A percentile compares a stretch with the other conserved stretches of the same genome.
Conservation (phyloP, 169 alveolate genomes). For the Plasmodium ovale region DNA sequence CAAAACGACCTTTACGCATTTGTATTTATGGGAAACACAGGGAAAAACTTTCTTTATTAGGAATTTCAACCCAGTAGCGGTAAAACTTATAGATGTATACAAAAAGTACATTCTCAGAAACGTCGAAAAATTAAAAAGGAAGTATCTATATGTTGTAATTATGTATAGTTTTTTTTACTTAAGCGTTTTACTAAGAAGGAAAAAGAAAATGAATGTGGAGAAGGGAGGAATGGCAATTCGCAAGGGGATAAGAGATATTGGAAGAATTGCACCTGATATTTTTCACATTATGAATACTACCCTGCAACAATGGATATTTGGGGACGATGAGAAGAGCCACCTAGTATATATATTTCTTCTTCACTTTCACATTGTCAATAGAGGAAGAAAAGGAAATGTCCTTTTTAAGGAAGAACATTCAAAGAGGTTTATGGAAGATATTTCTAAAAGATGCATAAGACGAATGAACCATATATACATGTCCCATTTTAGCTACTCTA, state of each 20-base stretch:
- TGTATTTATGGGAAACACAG: not conserved
- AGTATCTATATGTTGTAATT: slow-evolving; percentile 16
- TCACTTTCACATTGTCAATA: not conserved
- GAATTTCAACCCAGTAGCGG: not conserved
- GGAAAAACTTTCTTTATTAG: slow-evolving; percentile 18
- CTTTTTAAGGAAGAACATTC: slow-evolving; percentile 28
- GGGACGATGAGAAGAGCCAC: slow-evolving; percentile 25
- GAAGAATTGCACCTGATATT: not conserved
- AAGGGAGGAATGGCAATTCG: not conserved
- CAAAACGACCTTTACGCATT: slow-evolving; percentile 12
- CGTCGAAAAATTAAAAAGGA: slow-evolving; percentile 20
- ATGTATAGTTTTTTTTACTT: slow-evolving; percentile 43
- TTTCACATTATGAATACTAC: slow-evolving; percentile 5
- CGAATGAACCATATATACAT: slow-evolving; percentile 11
- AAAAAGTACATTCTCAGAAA: slow-evolving; percentile 12
- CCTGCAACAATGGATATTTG: slow-evolving; percentile 15
- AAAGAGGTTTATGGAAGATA: slow-evolving; percentile 4
- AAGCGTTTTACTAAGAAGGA: not conserved
- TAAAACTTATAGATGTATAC: not conserved
- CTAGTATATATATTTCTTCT: slow-evolving; percentile 38
- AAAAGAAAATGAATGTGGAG: not conserved
- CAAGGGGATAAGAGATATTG: not conserved
- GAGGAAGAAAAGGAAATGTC: slow-evolving; percentile 10
- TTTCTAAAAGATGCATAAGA: not conserved
- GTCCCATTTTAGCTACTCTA: not conserved